Base-by-base conservation (phyloP, 2,329 filamentous ascomycete species). In the Nothophoma quercina region DNA sequence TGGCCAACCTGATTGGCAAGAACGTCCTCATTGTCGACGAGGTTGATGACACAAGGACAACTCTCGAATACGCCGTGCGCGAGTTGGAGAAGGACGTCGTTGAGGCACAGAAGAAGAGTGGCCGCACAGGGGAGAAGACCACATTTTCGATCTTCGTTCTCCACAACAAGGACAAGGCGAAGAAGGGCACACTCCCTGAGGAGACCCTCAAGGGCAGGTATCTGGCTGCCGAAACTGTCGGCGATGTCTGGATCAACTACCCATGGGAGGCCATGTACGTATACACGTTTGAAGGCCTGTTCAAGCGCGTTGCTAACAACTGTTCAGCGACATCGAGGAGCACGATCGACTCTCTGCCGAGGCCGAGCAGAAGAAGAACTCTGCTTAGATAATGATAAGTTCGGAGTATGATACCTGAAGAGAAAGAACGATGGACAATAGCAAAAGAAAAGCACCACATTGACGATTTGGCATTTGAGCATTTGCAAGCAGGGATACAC, bases 201-300 rank as follows among this genome's bases (percentile, higher is more conserved):
- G 87, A 91, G 29, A 91, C 98, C 84, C 81, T 93, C 60, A 78
- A 86, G 48, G 84, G 84, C 51, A 83, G 88, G 67, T 99, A 99
- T 78, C 77, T 89, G 63, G 95, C 95, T 18, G 91, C 95, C 18
- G 82, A 88, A 71, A 98, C 93, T 5, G 90, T 96, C 25, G 85
- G 84, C n/a, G 93, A 99, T 77, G 88, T 92, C 62, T 99, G 95
- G 95, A 98, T 98, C 74, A 96, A 91, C 83, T 99, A 99, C 78
- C 95, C 95, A 13, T 99, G 95, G 95, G 95, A 98, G 80, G 95
- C 95, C 34, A 88, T 78, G 82, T 85, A 78, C 49, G 82, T 45
- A 19, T 26, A 5, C 21, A 8, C 13, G 5, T 13, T 13, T 7
- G 3, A 5, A 19, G 7, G 8, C 5, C 12, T n/a, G n/a, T 7